Evolutionary conservation across 805 yeast species (phyloP), one percentile per base, ranked within the genome.

Genomic region (Debaryomyces maramus): DNA sequence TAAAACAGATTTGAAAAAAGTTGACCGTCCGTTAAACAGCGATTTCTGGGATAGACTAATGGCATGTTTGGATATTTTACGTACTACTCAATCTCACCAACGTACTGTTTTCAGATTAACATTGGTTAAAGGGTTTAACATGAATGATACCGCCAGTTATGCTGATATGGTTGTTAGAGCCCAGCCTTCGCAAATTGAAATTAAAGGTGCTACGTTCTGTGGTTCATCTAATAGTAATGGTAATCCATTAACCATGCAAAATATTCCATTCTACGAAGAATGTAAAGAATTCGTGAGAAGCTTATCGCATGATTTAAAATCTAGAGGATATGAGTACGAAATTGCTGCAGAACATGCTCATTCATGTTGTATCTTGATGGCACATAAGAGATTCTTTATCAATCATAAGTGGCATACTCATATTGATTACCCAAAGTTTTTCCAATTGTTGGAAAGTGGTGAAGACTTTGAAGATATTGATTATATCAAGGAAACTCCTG

Each of bases 291-390:
- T 89, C 60, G 97, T 88, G 4, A 72, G 70, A 34, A 72, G 68
- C 7, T 75, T 89, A 47, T 77, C 78, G 32, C 65, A 67, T 9
- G 88, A 83, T 51, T 72, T 89, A 42, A 70, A 77, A 38, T 61
- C 70, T 9, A 75, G 95, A 51, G 89, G 89, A 1, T 69, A 84
- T 21, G 73, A 72, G 19, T 89, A 90, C 55, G 95, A 81, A 34
- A 70, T 89, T 43, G 96, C 97, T 8, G 95, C 97, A 0, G 97
- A 90, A 61, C 97, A 89, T 60, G 95, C 96, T 0, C 97, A 89
- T 59, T 85, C 95, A 2, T 90, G 96, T 65, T 90, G 97, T 67
- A 84, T 90, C 14, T 70, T 89, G 48, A 78, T 90, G 51, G 97
- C 95, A 0, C 84, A 83, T 48, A 71, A 70, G 28, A 79, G 81